Evolutionary conservation across 2,329 filamentous ascomycete genomes (phyloP).

Genomic region (Claviceps fusiformis): DNA sequence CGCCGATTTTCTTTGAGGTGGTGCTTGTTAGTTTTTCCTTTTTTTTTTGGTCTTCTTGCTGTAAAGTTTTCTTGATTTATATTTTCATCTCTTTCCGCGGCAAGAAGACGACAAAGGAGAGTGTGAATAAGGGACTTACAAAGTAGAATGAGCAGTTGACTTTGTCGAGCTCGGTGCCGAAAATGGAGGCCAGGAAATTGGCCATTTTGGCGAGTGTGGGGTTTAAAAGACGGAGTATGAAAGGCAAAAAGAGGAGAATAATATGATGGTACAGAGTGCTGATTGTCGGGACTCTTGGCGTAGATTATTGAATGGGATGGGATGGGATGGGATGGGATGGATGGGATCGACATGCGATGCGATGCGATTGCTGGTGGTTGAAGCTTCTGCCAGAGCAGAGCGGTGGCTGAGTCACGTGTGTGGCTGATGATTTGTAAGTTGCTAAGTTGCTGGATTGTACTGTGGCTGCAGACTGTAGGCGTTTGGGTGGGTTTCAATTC

Average conservation of each 20-base stretch:
- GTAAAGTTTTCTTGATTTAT: background rate
- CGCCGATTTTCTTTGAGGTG: slow-evolving; percentile 69
- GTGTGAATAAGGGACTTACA: slow-evolving; percentile 14
- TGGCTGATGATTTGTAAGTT: slow-evolving; percentile 15
- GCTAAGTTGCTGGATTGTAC: slow-evolving; percentile 2
- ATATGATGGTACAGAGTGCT: background rate
- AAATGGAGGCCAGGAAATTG: slow-evolving; percentile 98
- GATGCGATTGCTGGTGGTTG: background rate
- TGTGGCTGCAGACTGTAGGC: slow-evolving; percentile 5
- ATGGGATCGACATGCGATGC: too few species aligned
- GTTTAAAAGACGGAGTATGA: background rate
- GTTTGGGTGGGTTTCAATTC: too few species aligned
- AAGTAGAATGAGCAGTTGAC: slow-evolving; percentile 98
- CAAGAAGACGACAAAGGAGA: background rate
- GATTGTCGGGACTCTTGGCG: background rate
- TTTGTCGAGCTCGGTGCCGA: slow-evolving; percentile 98
- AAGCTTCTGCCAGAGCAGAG: background rate
- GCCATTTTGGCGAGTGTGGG: slow-evolving; percentile 47
- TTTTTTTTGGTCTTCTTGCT: background rate
- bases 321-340: too few species aligned
- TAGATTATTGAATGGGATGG: background rate
- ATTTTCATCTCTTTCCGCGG: background rate
- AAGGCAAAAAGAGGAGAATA: background rate
- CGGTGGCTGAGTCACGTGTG: slow-evolving; percentile 16
- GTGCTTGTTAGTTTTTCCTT: background rate